phyloP scores from a whole-genome alignment of 176 grass and related monocot species.

The Lolium rigidum region DNA sequence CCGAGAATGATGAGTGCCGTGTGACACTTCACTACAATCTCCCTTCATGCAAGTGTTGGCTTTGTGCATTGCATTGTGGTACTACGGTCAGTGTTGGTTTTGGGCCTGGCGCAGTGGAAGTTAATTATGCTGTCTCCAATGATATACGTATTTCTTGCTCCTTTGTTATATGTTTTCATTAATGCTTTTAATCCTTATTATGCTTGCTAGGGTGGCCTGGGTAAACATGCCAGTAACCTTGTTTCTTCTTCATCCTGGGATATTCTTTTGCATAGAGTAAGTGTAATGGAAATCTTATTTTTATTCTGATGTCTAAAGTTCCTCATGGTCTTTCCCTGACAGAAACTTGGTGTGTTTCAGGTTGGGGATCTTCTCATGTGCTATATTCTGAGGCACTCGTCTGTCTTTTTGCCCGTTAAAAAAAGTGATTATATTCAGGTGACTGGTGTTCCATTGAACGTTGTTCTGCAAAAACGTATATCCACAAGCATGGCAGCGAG shows the following conservation, averaged over 20 bases:
- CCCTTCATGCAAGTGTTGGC: not conserved
- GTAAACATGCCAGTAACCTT: slow-evolving; percentile 17
- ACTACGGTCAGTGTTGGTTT: too few relatives aligned
- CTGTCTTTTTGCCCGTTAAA: slow-evolving; percentile 54
- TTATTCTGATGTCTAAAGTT: not conserved
- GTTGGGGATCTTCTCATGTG: slow-evolving; percentile 64
- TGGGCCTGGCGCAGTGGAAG: too few relatives aligned
- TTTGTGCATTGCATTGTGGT: not conserved
- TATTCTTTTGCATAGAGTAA: slow-evolving; percentile 51
- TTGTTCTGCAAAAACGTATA: slow-evolving; percentile 34
- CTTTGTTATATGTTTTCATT: slow-evolving; percentile 15
- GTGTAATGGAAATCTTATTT: slow-evolving; percentile 2
- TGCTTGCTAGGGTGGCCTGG: slow-evolving; percentile 37
- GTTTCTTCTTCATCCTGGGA: slow-evolving; percentile 56
- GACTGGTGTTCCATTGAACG: slow-evolving; percentile 44
- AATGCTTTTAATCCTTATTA: slow-evolving; percentile 10
- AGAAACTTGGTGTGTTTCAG: slow-evolving; percentile 37
- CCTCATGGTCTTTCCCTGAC: slow-evolving; percentile 14
- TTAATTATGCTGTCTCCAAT: not conserved
- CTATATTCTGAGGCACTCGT: slow-evolving; percentile 48
- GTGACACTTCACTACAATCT: not conserved
- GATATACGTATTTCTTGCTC: not conserved
- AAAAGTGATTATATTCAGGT: slow-evolving; percentile 51
- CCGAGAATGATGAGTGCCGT: not conserved
- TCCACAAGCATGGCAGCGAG: not conserved